A percentile compares a stretch with the other conserved stretches of the same genome.
These are phyloP conservation scores for Acer yangbiense DNA, from an alignment of 345 rosid species.

Conservation along the genomic window DNA sequence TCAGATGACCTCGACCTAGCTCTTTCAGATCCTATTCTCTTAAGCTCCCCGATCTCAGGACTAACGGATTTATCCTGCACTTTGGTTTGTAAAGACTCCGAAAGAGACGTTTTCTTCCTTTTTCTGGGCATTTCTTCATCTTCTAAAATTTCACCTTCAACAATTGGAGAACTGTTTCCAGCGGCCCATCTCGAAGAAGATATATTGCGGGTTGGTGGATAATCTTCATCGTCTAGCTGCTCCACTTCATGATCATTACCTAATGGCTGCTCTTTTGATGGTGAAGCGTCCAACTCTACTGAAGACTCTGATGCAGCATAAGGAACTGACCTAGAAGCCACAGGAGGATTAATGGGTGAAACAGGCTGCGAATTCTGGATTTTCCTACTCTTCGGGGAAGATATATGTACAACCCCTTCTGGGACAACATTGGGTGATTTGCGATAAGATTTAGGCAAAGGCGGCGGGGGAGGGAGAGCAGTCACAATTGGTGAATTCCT, in stretches of 20 bases:
- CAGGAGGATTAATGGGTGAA: conserved; percentile 35
- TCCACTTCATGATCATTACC: conserved; percentile 42
- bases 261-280: conserved; percentile 41
- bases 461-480: conserved; percentile 62
- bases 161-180: conserved; percentile 81
- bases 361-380: conserved; percentile 30
- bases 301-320: conserved; percentile 38
- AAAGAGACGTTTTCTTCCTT: conserved; percentile 53
- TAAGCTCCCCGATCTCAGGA: conserved; percentile 62
- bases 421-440: conserved; percentile 43
- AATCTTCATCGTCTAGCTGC: conserved; percentile 69
- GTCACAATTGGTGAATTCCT: conserved; percentile 39
- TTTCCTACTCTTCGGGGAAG: conserved; percentile 40
- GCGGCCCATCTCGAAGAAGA: conserved; percentile 98
- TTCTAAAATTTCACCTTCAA: conserved; percentile 85
- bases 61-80: conserved; percentile 48
- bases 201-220: conserved; percentile 74
- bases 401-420: conserved; percentile 41
- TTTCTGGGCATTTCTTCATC: conserved; percentile 60
- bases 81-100: conserved; percentile 45
- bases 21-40: conserved; percentile 58
- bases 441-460: conserved; percentile 44
- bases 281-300: conserved; percentile 33
- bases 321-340: conserved; percentile 26
- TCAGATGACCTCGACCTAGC: conserved; percentile 59